Evolutionary conservation across 106 monocot species (phyloP).

Genomic region (Chionographis japonica): DNA sequence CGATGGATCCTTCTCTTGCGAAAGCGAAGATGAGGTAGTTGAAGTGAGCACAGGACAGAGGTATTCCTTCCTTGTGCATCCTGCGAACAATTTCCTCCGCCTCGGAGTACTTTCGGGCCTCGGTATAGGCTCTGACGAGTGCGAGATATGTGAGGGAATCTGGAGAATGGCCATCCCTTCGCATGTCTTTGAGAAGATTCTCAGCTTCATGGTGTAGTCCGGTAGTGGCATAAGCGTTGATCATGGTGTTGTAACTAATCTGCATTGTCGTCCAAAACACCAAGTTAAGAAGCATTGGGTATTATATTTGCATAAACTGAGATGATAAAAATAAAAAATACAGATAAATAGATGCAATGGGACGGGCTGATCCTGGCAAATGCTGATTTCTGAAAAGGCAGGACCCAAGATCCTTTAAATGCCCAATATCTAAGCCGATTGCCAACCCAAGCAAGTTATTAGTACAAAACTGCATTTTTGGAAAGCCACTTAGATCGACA

Average conservation of each 20-base stretch:
- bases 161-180: constrained; percentile 43
- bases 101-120: constrained; percentile 33
- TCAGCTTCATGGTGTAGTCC: constrained; percentile 59
- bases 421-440: too few species aligned
- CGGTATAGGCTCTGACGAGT: constrained; percentile 60
- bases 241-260: constrained; percentile 90
- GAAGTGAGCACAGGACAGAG: constrained; percentile 68
- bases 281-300: neutral
- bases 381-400: too few species aligned
- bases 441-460: too few species aligned
- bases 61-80: constrained; percentile 47
- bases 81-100: constrained; percentile 48
- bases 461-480: too few species aligned
- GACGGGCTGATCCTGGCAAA: too few species aligned
- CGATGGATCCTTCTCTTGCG: constrained; percentile 43
- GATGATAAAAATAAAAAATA: too few species aligned
- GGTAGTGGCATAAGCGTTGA: constrained; percentile 72
- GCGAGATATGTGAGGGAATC: constrained; percentile 75
- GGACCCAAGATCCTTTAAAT: too few species aligned
- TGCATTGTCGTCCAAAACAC: constrained; percentile 27
- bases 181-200: constrained; percentile 63
- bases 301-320: neutral
- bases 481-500: too few species aligned
- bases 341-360: too few species aligned
- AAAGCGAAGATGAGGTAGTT: constrained; percentile 67